Conservation (phyloP, 192 early-diverging fungal genomes). For the Coemansia sp. region DNA sequence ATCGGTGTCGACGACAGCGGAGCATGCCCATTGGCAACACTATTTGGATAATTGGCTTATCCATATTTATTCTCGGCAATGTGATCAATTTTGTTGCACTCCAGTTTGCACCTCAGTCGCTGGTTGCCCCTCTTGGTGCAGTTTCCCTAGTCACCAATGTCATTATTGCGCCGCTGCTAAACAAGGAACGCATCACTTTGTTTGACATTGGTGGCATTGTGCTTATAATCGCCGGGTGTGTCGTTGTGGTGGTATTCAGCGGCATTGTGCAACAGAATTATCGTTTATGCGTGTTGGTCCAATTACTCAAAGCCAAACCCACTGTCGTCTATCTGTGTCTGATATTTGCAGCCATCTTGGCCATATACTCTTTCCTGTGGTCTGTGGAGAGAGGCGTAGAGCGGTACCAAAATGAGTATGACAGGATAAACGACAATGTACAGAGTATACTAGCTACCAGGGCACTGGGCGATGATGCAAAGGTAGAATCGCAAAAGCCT, state of each 20-base stretch:
- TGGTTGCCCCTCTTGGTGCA: slow-evolving; percentile 75
- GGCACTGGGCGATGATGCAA: neutral
- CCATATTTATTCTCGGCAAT: slow-evolving; percentile 71
- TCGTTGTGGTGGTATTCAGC: slow-evolving; percentile 70
- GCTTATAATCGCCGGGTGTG: slow-evolving; percentile 72
- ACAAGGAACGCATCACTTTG: slow-evolving; percentile 66
- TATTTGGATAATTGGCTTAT: slow-evolving; percentile 65
- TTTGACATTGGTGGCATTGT: slow-evolving; percentile 71
- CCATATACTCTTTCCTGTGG: slow-evolving; percentile 62
- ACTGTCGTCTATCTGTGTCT: slow-evolving; percentile 68
- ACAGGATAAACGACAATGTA: slow-evolving; percentile 20
- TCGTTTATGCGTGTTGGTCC: slow-evolving; percentile 69
- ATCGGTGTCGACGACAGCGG: neutral
- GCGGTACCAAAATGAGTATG: slow-evolving; percentile 15
- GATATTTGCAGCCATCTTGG: slow-evolving; percentile 57
- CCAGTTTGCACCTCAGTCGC: slow-evolving; percentile 79
- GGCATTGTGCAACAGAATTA: slow-evolving; percentile 64
- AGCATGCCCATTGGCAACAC: slow-evolving; percentile 35
- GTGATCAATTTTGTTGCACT: slow-evolving; percentile 70
- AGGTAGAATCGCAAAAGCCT: too few species aligned
- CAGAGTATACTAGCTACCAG: neutral
- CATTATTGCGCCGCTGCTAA: slow-evolving; percentile 72
- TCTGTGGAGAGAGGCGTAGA: slow-evolving; percentile 55
- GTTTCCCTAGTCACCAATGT: slow-evolving; percentile 80
- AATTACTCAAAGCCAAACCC: slow-evolving; percentile 59